Percentiles rank a stretch among this genome's conserved stretches.
phyloP scores from a whole-genome alignment of 2,329 filamentous ascomycete species.

The Cordyceps javanica region DNA sequence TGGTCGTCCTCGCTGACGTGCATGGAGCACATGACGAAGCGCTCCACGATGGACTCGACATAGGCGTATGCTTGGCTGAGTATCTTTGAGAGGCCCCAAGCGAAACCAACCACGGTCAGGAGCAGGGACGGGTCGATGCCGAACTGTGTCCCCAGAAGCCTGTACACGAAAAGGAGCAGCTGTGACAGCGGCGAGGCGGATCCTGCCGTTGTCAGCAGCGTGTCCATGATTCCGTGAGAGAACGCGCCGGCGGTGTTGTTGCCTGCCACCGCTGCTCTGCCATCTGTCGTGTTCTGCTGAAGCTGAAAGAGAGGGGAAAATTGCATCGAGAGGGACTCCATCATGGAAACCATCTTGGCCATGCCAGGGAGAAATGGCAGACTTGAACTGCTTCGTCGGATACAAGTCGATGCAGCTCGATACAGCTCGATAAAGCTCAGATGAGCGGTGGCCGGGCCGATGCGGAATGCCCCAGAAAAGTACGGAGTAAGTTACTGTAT shows the following conservation, averaged over 20 bases:
- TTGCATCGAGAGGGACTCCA: constrained; percentile 5
- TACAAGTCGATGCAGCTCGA: too few relatives aligned
- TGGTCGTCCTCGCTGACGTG: constrained; percentile 50
- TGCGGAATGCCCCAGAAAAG: too few relatives aligned
- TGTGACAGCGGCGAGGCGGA: constrained; percentile 36
- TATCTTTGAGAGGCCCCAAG: constrained; percentile 40
- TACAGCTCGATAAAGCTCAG: too few relatives aligned
- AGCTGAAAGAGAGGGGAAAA: constrained; percentile 5
- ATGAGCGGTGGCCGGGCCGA: too few relatives aligned
- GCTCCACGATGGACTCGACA: constrained; percentile 30
- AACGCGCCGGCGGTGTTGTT: constrained; percentile 10
- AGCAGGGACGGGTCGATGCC: constrained; percentile 44
- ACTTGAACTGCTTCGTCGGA: too few relatives aligned
- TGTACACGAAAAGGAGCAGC: constrained; percentile 39
- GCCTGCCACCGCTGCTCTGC: neutral
- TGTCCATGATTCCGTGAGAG: constrained; percentile 33
- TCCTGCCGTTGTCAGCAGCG: constrained; percentile 39
- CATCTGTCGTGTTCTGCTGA: neutral
- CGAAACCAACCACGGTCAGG: constrained; percentile 37
- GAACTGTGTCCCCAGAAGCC: constrained; percentile 36
- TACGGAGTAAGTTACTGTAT: too few relatives aligned
- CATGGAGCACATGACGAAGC: constrained; percentile 45
- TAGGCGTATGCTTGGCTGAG: constrained; percentile 29
- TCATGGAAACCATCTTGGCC: constrained; percentile 3
- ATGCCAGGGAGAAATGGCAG: neutral